These are phyloP conservation scores for Aschersonia sp. DNA, from an alignment of 2,329 filamentous ascomycete genomes.

Conservation along the genomic window DNA sequence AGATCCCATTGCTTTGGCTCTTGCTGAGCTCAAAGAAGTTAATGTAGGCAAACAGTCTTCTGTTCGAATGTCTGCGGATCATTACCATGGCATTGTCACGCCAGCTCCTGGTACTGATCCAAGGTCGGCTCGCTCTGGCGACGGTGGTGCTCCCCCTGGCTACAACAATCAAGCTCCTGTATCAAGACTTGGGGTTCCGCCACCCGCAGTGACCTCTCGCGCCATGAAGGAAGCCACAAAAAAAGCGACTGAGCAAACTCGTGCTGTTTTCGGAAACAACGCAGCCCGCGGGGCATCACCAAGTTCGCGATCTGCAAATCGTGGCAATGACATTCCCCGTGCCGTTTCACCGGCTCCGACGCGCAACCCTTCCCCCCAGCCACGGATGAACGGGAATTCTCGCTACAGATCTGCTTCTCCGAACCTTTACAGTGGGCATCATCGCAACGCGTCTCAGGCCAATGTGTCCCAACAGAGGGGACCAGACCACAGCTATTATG, in stretches of 20 bases:
- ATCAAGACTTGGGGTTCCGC: constrained; percentile 72
- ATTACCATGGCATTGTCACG: constrained; percentile 84
- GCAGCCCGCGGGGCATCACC: constrained; percentile 17
- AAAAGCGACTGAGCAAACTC: constrained; percentile 71
- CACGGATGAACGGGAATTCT: constrained; percentile 33
- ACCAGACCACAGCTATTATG: constrained; percentile 36
- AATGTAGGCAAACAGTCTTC: constrained; percentile 62
- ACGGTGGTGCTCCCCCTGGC: constrained; percentile 49
- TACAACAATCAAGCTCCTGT: constrained; percentile 56
- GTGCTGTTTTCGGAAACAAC: constrained; percentile 50
- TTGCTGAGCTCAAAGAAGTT: constrained; percentile 84
- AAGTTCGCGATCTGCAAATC: constrained; percentile 41
- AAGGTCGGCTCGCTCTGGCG: constrained; percentile 26
- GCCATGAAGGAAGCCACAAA: constrained; percentile 94
- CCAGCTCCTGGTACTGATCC: constrained; percentile 45
- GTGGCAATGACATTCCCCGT: constrained; percentile 43
- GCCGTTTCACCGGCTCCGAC: constrained; percentile 55
- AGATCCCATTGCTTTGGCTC: constrained; percentile 82
- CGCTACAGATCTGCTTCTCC: constrained; percentile 42
- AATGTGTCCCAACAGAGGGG: constrained; percentile 27
- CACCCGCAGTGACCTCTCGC: constrained; percentile 80
- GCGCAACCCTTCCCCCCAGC: constrained; percentile 48
- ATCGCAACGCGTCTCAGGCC: constrained; percentile 21
- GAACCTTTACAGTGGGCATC: constrained; percentile 41
- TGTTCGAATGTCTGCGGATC: constrained; percentile 81